phyloP scores from a whole-genome alignment of 495 filamentous ascomycete species.

The Thermothielavioides terrestris region DNA sequence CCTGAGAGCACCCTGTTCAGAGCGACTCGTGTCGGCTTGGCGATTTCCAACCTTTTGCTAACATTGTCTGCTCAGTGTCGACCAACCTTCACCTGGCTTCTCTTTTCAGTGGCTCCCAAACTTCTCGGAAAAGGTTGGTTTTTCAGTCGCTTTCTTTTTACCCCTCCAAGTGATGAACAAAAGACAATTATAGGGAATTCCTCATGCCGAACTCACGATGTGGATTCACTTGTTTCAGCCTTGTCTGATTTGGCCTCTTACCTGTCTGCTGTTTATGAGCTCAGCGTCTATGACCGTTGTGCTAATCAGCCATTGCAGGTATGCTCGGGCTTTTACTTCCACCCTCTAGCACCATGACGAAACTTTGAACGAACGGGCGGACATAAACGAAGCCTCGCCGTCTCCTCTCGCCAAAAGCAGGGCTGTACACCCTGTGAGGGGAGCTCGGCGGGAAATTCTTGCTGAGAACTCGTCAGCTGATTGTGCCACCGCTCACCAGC shows the following conservation, averaged over 20 bases:
- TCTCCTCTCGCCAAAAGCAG: conserved; percentile 56
- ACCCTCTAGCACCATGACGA: conserved; percentile 61
- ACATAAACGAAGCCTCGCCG: conserved; percentile 70
- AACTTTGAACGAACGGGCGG: conserved; percentile 96
- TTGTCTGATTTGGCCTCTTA: conserved; percentile 66
- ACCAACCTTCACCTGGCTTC: not conserved
- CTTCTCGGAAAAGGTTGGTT: conserved; percentile 50
- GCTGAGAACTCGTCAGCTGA: conserved; percentile 99
- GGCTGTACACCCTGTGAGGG: conserved; percentile 82
- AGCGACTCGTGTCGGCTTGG: conserved; percentile 3
- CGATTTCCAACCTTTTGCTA: conserved; percentile 11
- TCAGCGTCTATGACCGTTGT: conserved; percentile 16
- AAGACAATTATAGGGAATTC: conserved; percentile 85
- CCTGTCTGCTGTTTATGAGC: conserved; percentile 17
- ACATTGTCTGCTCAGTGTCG: conserved; percentile 19
- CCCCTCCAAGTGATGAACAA: conserved; percentile 67
- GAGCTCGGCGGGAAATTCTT: conserved; percentile 63
- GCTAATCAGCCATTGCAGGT: conserved; percentile 46
- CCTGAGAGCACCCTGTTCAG: conserved; percentile 47
- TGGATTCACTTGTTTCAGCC: conserved; percentile 94
- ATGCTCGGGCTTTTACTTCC: conserved; percentile 39
- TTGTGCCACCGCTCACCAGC: conserved; percentile 33
- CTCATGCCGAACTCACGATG: conserved; percentile 88
- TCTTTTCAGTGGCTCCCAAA: not conserved
- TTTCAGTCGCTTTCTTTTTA: conserved; percentile 19